Evolutionary conservation across 306 rosid genomes (phyloP), one percentile per base, ranked within the genome.

Genomic region (Corylus heterophylla): DNA sequence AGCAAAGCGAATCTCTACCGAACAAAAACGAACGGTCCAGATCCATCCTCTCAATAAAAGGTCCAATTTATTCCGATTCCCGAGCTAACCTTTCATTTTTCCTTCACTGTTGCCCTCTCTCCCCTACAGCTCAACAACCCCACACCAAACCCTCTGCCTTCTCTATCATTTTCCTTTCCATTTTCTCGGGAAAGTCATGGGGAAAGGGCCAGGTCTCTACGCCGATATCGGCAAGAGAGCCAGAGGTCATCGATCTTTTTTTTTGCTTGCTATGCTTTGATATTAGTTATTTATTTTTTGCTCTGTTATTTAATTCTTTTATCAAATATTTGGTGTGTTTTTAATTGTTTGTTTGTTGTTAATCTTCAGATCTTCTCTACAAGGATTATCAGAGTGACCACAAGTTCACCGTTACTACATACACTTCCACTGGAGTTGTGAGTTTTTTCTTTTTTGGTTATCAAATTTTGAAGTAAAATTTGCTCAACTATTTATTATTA

Each of bases 161-260:
- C 81, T 76, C 74, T 54, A 70, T 44, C 54, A 10, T 49, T 45
- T 64, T 66, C 39, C 75, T 61, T 82, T 72, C 75, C 69, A 9
- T 76, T 84, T 83, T 90, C 84, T 67, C 77, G 68, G 74, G 55
- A 74, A 80, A 84, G 85, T 70, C 83, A 95, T 91, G 98, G 98
- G 79, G 94, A 92, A 91, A 73, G 98, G 98, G 47, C 98, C 98
- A 7, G 98, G 98, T 73, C 95, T 95, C 79, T 95, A 91, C 89
- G 13, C 89, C 62, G 98, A 95, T 13, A 92, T 92, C 83, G 98
- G 97, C 85, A 95, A 92, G 83, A 92, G 68, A 89, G 91, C 98
- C 78, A 86, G 97, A 86, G 98, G 98, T 92, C 14, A 29, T 20
- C 44, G 11, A n/a, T 77, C 76, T 16, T 37, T 3, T 55, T 69